Percentiles rank a stretch among this genome's conserved stretches.
Conservation (phyloP, 495 filamentous ascomycete species). For the Cryomyces minteri region DNA sequence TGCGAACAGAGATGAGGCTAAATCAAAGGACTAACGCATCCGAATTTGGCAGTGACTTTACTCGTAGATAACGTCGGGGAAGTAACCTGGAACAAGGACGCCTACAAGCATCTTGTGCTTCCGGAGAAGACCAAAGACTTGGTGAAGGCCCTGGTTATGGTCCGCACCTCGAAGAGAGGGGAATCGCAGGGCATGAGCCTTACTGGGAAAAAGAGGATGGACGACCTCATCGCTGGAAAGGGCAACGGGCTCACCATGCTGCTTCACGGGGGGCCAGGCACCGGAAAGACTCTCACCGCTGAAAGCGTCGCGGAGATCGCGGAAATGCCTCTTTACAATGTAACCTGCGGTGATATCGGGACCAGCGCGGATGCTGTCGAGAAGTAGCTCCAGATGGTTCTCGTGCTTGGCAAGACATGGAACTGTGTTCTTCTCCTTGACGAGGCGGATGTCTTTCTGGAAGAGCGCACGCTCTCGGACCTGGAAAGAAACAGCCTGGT, state of each 20-base stretch:
- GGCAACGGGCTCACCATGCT: constrained; percentile 41
- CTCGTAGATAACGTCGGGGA: neutral
- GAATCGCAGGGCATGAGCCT: neutral
- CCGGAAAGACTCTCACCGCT: constrained; percentile 41
- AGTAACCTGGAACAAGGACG: neutral
- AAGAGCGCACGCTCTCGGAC: neutral
- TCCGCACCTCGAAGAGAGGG: neutral
- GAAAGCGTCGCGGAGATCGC: constrained; percentile 32
- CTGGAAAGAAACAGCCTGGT: neutral
- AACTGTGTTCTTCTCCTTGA: constrained; percentile 1
- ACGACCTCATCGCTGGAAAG: constrained; percentile 19
- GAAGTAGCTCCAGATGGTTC: constrained; percentile 26
- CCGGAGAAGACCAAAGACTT: neutral
- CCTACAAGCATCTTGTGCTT: neutral
- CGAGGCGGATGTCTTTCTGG: constrained; percentile 6
- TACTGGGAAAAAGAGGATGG: too few species aligned
- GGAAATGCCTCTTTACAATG: constrained; percentile 29
- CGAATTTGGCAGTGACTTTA: neutral
- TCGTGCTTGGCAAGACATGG: constrained; percentile 11
- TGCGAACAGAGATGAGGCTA: neutral
- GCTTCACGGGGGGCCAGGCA: constrained; percentile 37
- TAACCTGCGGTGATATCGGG: constrained; percentile 37
- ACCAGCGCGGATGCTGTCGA: constrained; percentile 31
- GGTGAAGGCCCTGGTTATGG: constrained; percentile 3
- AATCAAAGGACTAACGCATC: neutral